phyloP scores from a whole-genome alignment of 177 flowering plant species.

The Vitis hybrid region DNA sequence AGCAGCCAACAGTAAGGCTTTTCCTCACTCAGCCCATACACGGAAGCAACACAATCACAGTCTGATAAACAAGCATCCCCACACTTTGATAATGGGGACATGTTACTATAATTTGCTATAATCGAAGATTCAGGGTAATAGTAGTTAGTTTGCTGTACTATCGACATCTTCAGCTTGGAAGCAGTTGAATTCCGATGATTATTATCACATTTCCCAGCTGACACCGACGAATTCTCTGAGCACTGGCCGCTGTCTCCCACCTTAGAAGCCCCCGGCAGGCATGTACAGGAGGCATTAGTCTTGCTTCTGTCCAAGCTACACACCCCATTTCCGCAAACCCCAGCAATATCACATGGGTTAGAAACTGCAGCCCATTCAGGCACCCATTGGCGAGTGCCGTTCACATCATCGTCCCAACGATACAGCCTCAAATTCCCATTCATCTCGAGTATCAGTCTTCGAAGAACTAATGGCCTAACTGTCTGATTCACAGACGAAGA shows the following conservation, averaged over 20 bases:
- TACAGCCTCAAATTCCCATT: slow-evolving; percentile 81
- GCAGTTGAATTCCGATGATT: slow-evolving; percentile 3
- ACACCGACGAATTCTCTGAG: slow-evolving; percentile 22
- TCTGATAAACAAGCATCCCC: slow-evolving; percentile 69
- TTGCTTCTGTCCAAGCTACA: slow-evolving; percentile 63
- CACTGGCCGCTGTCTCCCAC: slow-evolving; percentile 28
- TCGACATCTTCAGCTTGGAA: slow-evolving; percentile 36
- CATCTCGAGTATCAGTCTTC: slow-evolving; percentile 59
- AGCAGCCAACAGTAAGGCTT: slow-evolving; percentile 79
- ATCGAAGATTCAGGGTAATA: slow-evolving; percentile 63
- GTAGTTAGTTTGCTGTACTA: slow-evolving; percentile 65
- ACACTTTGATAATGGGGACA: slow-evolving; percentile 46
- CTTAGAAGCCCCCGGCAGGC: slow-evolving; percentile 59
- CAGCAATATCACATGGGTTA: slow-evolving; percentile 84
- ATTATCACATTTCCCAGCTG: slow-evolving; percentile 26
- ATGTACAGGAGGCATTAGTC: slow-evolving; percentile 67
- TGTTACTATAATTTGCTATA: slow-evolving; percentile 71
- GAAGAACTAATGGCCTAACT: slow-evolving; percentile 22
- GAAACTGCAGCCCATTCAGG: slow-evolving; percentile 93
- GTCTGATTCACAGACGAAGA: slow-evolving; percentile 26
- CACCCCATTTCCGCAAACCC: slow-evolving; percentile 91
- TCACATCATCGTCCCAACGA: slow-evolving; percentile 72
- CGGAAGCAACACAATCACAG: slow-evolving; percentile 75
- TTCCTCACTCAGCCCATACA: slow-evolving; percentile 56
- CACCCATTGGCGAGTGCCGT: slow-evolving; percentile 81